These are phyloP conservation scores for Penicillium bovifimosum DNA, from an alignment of 495 filamentous ascomycete species.

Conservation along the genomic window DNA sequence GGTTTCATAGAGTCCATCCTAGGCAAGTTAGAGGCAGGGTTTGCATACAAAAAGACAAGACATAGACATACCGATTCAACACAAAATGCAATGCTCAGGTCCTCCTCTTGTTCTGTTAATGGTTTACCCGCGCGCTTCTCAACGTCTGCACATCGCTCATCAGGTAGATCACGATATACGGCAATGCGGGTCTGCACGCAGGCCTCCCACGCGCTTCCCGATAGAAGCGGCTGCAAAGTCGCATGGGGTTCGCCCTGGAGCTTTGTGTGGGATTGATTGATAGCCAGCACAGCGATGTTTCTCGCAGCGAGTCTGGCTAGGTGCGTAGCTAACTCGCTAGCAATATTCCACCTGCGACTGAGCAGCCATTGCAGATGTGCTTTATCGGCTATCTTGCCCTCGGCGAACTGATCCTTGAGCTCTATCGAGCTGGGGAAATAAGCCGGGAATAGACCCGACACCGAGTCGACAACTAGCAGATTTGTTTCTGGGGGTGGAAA, in stretches of 20 bases:
- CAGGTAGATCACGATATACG: slow-evolving; percentile 59
- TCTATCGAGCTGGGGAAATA: slow-evolving; percentile 58
- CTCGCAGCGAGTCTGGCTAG: slow-evolving; percentile 66
- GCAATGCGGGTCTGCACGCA: slow-evolving; percentile 61
- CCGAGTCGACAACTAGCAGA: slow-evolving; percentile 70
- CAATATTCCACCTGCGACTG: slow-evolving; percentile 56
- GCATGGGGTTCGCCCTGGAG: slow-evolving; percentile 51
- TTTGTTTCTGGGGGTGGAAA: slow-evolving; percentile 56
- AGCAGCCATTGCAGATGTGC: slow-evolving; percentile 50
- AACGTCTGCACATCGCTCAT: slow-evolving; percentile 39
- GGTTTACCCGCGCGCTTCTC: slow-evolving; percentile 39
- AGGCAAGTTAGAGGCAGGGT: neutral
- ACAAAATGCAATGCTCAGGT: slow-evolving; percentile 34
- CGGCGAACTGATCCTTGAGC: slow-evolving; percentile 28
- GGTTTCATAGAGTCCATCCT: slow-evolving; percentile 30
- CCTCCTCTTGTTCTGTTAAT: slow-evolving; percentile 27
- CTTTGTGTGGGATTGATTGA: slow-evolving; percentile 68
- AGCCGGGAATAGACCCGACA: slow-evolving; percentile 67
- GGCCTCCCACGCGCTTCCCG: slow-evolving; percentile 63
- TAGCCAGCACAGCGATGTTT: slow-evolving; percentile 59
- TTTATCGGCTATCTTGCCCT: slow-evolving; percentile 28
- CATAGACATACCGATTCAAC: slow-evolving; percentile 34
- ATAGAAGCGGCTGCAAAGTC: slow-evolving; percentile 66
- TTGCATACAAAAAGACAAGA: neutral
- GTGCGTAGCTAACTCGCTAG: slow-evolving; percentile 49